Evolutionary conservation across 805 yeast species (phyloP), one percentile per base, ranked within the genome.

Genomic region (Pichia nakasei): DNA sequence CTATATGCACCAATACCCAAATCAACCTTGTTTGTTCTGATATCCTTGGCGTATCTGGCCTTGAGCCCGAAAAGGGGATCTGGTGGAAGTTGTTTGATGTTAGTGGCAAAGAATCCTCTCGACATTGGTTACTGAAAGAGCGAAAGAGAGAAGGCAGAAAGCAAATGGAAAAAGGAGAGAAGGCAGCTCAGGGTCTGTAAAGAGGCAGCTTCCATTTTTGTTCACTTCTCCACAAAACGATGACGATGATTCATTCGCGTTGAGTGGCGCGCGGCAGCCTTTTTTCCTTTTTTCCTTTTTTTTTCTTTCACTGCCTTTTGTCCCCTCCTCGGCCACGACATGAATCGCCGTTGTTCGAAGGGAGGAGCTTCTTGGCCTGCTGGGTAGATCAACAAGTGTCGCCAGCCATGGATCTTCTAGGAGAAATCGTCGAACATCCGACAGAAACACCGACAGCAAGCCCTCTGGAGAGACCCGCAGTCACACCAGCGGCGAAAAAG

Each of bases 1-100:
- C 98, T 78, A 70, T 91, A 91, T n/a, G 97, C 91, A 43, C 98
- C 95, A 22, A 83, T 86, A 49, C 93, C 91, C 51, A 85, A 70
- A 60, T 88, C 96, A 40, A 87, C 95, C 64, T 87, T 89, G 47
- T 67, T 65, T 3, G 71, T 18, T 46, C 91, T 69, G 3, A 72
- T 15, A 57, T 85, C 94, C 34, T 72, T 69, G 21, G 62, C 56
- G 57, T 66, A 78, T 59, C 91, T 71, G 35, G 82, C 80, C 63
- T 82, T 84, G 51, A 88, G 73, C 8, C 84, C 93, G 55, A 88
- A 89, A 43, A 88, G 73, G 7, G 96, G 88, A 64, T 88, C 97
- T 26, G 91, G 83, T 22, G 96, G 95, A 48, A 83, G 66, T 54
- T 73, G 76, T 40, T 71, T 72, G 51, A 84, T 70, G 51, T 71